Base-by-base conservation (phyloP, 2,329 filamentous ascomycete genomes). In the Claviceps sorghi region DNA sequence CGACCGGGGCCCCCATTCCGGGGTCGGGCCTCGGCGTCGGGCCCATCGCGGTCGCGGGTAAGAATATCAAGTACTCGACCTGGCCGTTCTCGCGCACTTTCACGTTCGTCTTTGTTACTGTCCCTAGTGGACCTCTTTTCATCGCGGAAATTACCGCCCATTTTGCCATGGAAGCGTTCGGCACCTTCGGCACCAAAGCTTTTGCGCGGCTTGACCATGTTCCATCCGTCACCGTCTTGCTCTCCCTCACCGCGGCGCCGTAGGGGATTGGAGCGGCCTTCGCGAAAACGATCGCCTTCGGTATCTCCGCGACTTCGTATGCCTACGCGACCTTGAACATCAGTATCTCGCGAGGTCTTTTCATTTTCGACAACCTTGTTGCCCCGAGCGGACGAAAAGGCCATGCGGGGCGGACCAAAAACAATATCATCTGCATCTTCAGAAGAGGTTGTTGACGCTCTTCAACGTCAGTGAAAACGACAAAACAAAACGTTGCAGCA, bases 341-440 rank as follows among this genome's bases (percentile, higher is more conserved):
- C 76, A 8, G 65, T 52, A 48, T 79, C 77, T 59, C 77, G 80
- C 26, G 62, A 55, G 2, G 69, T 62, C 58, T 79, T 81, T 30
- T 83, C 76, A 30, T 69, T 70, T 49, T 80, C 78, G 49, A 73
- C 68, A 15, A 69, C 68, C 54, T 75, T 72, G 51, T 68, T 65
- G 26, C 78, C 72, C 54, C 85, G 86, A 22, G 84, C 78, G 1
- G 89, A 94, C 51, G 87, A 80, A 67, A 96, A 95, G 45, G 82
- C 80, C 47, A 82, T 87, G 66, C 87, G 86, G 1, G 89, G 87
- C 21, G 89, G 89, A 15, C 87, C 89, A 53, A 95, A 84, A 54
- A 93, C 78, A 53, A 94, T 85, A 57, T 94, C 88, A 60, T 95
- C 90, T 61, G 79, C 71, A 65, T 79, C 81, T 85, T 58, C 40